Evolutionary conservation across 345 rosid genomes (phyloP), one percentile per base, ranked within the genome.

Genomic region (Ceriops tagal): DNA sequence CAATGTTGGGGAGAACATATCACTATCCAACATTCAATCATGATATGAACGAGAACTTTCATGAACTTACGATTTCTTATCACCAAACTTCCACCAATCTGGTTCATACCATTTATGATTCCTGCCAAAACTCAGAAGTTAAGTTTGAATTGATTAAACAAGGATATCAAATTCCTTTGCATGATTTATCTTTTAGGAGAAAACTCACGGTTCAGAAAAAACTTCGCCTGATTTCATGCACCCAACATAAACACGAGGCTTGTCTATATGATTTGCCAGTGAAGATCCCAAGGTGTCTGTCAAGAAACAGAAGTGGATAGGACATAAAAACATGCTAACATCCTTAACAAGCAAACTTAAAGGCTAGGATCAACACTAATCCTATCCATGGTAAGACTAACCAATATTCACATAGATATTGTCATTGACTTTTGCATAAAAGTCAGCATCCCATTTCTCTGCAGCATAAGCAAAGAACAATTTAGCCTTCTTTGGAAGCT

Each of bases 41-140:
- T 43, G 49, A 15, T 13, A 43, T 11, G 49, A 13, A 43, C 1
- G 1, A 13, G 49, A 43, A 43, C 19, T 43, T 43, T 15, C 49
- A 43, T 13, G 16, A 43, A 43, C 96, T 81, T 83, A 88, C 96
- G 83, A 76, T 82, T 88, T 90, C 71, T 83, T 82, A 78, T 88
- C 89, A 5, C 96, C 96, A 39, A 93, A 93, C 80, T 93, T 93
- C 98, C 98, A 93, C 98, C 98, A 89, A 51, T 93, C 95, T 69
- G 91, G 93, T 74, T 90, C 73, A 67, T 73, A 85, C 96, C 96
- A 90, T 79, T 83, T 88, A 75, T 81, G 87, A 72, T 74, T 82
- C 76, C 96, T 90, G 53, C 61, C 58, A 49, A n/a, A 63, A 47
- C 10, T 51, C 13, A 57, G 22, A 3, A 24, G 27, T 46, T 10